Evolutionary conservation across 1,284 basidiomycete species (phyloP).

Genomic region (Rhodotorula sp.): DNA sequence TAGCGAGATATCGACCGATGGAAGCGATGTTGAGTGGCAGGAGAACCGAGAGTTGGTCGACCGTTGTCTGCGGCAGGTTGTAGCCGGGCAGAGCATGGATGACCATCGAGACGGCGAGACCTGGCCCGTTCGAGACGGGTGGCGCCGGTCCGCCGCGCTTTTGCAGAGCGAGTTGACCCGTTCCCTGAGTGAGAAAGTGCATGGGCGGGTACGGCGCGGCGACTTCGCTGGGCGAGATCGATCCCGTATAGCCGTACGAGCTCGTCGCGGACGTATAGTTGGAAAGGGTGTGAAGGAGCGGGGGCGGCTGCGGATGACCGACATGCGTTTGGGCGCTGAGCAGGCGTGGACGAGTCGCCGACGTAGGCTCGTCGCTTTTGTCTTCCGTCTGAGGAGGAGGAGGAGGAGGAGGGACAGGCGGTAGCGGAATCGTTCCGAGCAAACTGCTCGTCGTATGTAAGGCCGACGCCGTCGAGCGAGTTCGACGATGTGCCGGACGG

Average conservation of each 20-base stretch:
- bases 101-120: conserved; percentile 25
- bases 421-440: conserved; percentile 12
- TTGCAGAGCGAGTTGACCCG: neutral
- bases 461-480: conserved; percentile 21
- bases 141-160: neutral
- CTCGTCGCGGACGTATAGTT: conserved; percentile 14
- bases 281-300: conserved; percentile 11
- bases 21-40: conserved; percentile 29
- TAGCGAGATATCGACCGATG: conserved; percentile 30
- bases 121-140: conserved; percentile 7
- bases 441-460: conserved; percentile 1
- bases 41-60: conserved; percentile 34
- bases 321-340: conserved; percentile 4
- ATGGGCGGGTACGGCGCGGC: neutral
- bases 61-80: conserved; percentile 26
- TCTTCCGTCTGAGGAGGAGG: neutral
- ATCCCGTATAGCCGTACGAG: neutral
- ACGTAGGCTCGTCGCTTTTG: neutral
- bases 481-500: conserved; percentile 25
- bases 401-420: conserved; percentile 11
- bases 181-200: too few species aligned
- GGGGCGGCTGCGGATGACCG: conserved; percentile 2
- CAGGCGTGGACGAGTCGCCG: neutral
- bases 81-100: conserved; percentile 22
- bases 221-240: neutral